Evolutionary conservation across 805 yeast genomes (phyloP).

Genomic region (Jamesozyma gamospora): DNA sequence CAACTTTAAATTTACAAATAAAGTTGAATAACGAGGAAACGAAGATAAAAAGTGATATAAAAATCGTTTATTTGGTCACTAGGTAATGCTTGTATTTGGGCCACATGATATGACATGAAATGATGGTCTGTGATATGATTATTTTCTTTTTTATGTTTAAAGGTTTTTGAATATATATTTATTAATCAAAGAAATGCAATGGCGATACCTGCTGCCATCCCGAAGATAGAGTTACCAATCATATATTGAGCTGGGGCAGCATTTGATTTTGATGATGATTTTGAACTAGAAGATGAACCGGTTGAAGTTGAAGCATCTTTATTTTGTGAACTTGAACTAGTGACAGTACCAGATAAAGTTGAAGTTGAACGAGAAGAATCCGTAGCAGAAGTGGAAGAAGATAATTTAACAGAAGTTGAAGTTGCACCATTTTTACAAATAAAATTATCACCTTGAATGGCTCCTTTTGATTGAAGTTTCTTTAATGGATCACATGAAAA

Average conservation of each 20-base stretch:
- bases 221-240: constrained; percentile 2
- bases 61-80: too few species aligned
- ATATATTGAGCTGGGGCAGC: constrained; percentile 4
- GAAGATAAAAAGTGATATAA: too few species aligned
- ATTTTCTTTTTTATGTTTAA: neutral
- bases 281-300: neutral
- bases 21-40: too few species aligned
- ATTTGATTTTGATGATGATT: constrained; percentile 4
- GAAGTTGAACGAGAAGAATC: constrained; percentile 33
- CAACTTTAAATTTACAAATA: too few species aligned
- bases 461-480: constrained; percentile 61
- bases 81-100: too few species aligned
- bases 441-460: constrained; percentile 83
- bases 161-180: neutral
- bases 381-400: constrained; percentile 23
- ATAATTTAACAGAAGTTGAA: constrained; percentile 33
- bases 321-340: constrained; percentile 9
- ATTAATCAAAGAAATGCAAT: too few species aligned
- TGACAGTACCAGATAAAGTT: constrained; percentile 7
- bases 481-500: constrained; percentile 75
- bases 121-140: too few species aligned
- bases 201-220: too few species aligned
- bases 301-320: constrained; percentile 11
- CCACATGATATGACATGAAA: too few species aligned
- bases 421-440: constrained; percentile 57